Base-by-base conservation (phyloP, 2,329 filamentous ascomycete species). In the Aspergillus aculeatus region DNA sequence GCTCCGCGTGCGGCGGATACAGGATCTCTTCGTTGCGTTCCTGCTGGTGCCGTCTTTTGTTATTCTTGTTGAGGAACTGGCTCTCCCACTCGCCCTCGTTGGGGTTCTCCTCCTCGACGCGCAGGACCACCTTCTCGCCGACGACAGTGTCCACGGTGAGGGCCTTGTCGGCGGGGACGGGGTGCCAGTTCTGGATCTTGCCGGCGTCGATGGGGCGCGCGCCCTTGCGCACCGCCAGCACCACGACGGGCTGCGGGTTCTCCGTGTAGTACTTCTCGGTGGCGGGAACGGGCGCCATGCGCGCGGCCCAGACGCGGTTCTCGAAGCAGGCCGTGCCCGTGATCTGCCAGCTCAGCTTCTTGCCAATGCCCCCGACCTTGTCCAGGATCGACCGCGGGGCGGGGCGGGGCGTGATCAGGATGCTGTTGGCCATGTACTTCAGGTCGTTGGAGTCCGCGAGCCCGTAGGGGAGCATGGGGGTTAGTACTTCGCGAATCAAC, bases 361-460 rank as follows among this genome's bases (percentile, higher is more conserved):
- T 87, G 35, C 92, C 92, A 70, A 96, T 86, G 29, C 94, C 94
- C 47, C 95, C 95, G 11, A 95, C 89, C 74, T 92, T 95, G 55
- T 90, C 84, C 32, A 97, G 79, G 23, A 96, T 88, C 64, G 83
- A 84, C 54, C 84, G 81, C 2, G 89, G 86, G 53, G 89, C 91
- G 0, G 89, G 87, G 11, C 90, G 87, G 1, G 92, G 89, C 41
- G 89, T 90, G 71, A 99, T 98, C 69, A 97, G 83, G 67, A 99
- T 93, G 75, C 89, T 94, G 77, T 96, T 96, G 50, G 89, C 93
- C 68, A 96, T 88, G 62, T 87, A 86, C 64, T 91, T 92, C 64
- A 96, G 80, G 54, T 96, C 91, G 55, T 84, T 82, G 54, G 76
- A 76, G 52, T 89, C 86, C 29, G 86, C 81, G 56, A 87, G 78